Conservation (phyloP, 306 rosid genomes). For the Vigna reflexopilosa region DNA sequence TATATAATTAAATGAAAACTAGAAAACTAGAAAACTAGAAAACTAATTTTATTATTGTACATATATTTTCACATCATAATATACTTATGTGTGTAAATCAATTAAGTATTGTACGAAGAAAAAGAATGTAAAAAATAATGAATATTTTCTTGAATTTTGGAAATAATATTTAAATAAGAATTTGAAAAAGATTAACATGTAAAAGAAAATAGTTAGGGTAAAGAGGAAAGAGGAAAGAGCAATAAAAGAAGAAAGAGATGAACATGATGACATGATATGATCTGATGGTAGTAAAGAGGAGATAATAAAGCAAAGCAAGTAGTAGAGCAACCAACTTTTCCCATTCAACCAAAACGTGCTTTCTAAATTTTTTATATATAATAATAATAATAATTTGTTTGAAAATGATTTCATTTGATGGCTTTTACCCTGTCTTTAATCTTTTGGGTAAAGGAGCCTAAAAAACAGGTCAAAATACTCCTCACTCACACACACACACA, state of each 20-base stretch:
- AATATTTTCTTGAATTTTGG: too few relatives aligned
- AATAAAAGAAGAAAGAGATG: slow-evolving; percentile 46
- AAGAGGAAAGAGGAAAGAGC: not conserved
- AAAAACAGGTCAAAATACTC: slow-evolving; percentile 57
- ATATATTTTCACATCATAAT: too few relatives aligned
- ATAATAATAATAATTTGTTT: not conserved
- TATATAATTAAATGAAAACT: too few relatives aligned
- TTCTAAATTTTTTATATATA: slow-evolving; percentile 37
- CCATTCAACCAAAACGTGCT: slow-evolving; percentile 58
- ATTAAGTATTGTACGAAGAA: too few relatives aligned
- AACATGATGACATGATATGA: slow-evolving; percentile 41
- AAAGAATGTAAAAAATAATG: too few relatives aligned
- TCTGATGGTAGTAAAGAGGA: slow-evolving; percentile 38
- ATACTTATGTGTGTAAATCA: too few relatives aligned
- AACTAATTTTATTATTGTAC: too few relatives aligned
- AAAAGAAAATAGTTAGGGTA: not conserved
- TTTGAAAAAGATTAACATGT: too few relatives aligned
- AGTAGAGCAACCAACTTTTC: slow-evolving; percentile 36
- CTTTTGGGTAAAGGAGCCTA: slow-evolving; percentile 38
- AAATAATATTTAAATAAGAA: too few relatives aligned
- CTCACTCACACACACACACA: not conserved
- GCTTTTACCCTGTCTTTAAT: slow-evolving; percentile 51
- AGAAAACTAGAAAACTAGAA: too few relatives aligned
- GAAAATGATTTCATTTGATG: slow-evolving; percentile 31
- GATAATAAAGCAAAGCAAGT: slow-evolving; percentile 42